Base-by-base conservation (phyloP, 2,329 filamentous ascomycete species). In the Alternaria burnsii region DNA sequence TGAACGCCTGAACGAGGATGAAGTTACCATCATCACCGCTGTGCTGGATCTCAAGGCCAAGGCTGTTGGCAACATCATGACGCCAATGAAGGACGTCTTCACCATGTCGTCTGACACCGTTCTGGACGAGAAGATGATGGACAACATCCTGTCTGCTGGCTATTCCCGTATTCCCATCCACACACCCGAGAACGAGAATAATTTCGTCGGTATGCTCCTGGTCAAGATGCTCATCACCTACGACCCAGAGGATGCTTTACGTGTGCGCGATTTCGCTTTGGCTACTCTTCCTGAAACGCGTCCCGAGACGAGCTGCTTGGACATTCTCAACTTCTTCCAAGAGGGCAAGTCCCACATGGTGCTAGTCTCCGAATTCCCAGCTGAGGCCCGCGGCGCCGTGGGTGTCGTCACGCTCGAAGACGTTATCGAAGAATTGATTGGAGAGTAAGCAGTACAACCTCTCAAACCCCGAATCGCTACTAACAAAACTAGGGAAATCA, bases 341-440 rank as follows among this genome's bases (percentile, higher is more conserved):
- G 95, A 99, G 82, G 95, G 95, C 71, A 99, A 99, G 78, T 97
- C 94, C 1, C 95, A 99, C 79, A 97, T 99, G 94, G 94, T 98
- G 0, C 84, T 99, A 28, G 95, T 98, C 9, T 97, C 94, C 0
- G 92, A 97, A 72, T 87, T 82, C 66, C 95, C 95, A 1, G 94
- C 94, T n/a, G 92, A 96, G 67, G 90, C 97, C 72, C 89, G 91
- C 71, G 95, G 95, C 46, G 93, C 94, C 6, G 83, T 97, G 12
- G 95, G 95, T 57, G 95, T 99, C 4, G 93, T 99, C 16, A 99
- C 95, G 0, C 82, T 99, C 2, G 95, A 99, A 78, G 95, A 99
- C 78, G 95, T 99, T 4, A 99, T 99, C 74, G 95, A 99, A 78
- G 95, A 99, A 79, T 83, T 99, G 28, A 99, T 99, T 78, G 95